These are phyloP conservation scores for Sordariomycetes sp. DNA, from an alignment of 2,329 filamentous ascomycete species.

Conservation along the genomic window DNA sequence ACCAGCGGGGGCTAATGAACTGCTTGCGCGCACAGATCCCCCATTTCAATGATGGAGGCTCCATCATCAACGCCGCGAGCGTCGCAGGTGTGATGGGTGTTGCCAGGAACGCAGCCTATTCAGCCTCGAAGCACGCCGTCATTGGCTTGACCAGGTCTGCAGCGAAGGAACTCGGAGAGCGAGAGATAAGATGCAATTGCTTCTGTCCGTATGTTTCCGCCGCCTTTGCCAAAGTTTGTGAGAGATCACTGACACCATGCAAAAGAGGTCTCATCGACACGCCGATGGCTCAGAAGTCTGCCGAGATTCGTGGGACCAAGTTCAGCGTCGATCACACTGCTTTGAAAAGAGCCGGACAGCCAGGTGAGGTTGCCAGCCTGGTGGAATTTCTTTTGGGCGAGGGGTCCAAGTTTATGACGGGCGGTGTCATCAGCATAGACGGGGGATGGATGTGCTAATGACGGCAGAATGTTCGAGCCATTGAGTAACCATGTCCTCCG, in stretches of 20 bases:
- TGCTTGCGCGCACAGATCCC: constrained; percentile 15
- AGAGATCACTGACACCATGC: too few species aligned
- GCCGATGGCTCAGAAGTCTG: constrained; percentile 12
- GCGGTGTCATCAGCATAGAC: too few species aligned
- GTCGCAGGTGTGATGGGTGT: constrained; percentile 28
- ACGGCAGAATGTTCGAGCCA: too few species aligned
- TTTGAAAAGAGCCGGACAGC: too few species aligned
- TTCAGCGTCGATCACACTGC: too few species aligned
- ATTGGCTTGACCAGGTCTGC: constrained; percentile 16
- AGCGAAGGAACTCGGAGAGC: constrained; percentile 16
- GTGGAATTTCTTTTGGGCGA: too few species aligned
- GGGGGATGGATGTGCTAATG: too few species aligned
- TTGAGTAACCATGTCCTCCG: too few species aligned
- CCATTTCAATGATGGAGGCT: constrained; percentile 26
- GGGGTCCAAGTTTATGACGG: too few species aligned
- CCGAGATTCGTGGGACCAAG: too few species aligned
- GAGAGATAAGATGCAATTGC: constrained; percentile 15
- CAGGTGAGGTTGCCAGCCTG: too few species aligned
- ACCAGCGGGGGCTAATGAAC: constrained; percentile 17
- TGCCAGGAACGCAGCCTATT: constrained; percentile 17
- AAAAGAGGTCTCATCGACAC: constrained; percentile 19
- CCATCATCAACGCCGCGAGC: constrained; percentile 36
- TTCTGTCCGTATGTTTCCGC: constrained; percentile 14
- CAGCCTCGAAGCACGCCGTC: constrained; percentile 19
- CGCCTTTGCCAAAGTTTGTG: constrained; percentile 23